Percentiles rank a stretch among this genome's conserved stretches.
phyloP scores from a whole-genome alignment of 495 filamentous ascomycete genomes.

The Penicillium cosmopolitanum region DNA sequence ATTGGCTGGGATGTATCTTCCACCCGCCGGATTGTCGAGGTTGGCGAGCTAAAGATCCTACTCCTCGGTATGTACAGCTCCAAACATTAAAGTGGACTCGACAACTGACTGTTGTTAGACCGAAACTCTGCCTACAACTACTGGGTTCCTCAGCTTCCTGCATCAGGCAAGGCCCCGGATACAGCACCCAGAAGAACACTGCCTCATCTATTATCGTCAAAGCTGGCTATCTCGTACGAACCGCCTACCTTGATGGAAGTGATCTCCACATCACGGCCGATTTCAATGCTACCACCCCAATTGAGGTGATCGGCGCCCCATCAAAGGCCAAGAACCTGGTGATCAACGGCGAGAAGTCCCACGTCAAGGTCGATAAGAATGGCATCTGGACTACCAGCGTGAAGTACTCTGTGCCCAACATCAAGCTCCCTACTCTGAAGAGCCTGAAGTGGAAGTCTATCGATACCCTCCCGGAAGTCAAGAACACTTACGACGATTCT shows the following conservation, averaged over 20 bases:
- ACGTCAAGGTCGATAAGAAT: slow-evolving; percentile 45
- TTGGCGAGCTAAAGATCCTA: slow-evolving; percentile 59
- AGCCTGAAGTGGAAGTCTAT: slow-evolving; percentile 68
- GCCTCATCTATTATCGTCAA: slow-evolving; percentile 64
- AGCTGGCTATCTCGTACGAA: slow-evolving; percentile 76
- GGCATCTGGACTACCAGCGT: slow-evolving; percentile 59
- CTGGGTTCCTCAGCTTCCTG: slow-evolving; percentile 64
- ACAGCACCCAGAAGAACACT: slow-evolving; percentile 40
- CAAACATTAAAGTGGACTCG: background rate
- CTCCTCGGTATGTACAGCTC: slow-evolving; percentile 44
- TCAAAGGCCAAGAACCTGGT: slow-evolving; percentile 49
- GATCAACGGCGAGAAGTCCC: slow-evolving; percentile 59
- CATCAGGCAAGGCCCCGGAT: slow-evolving; percentile 38
- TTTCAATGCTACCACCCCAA: slow-evolving; percentile 66
- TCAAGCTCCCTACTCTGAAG: slow-evolving; percentile 59
- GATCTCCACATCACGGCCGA: slow-evolving; percentile 67
- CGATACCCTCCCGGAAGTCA: slow-evolving; percentile 72
- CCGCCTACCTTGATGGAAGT: slow-evolving; percentile 52
- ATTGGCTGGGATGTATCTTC: slow-evolving; percentile 60
- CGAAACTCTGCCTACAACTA: slow-evolving; percentile 78
- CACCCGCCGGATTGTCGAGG: slow-evolving; percentile 55
- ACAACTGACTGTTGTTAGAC: slow-evolving; percentile 38
- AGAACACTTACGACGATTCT: slow-evolving; percentile 66
- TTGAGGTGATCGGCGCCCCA: slow-evolving; percentile 69
- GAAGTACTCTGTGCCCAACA: slow-evolving; percentile 52